A percentile compares a stretch with the other conserved stretches of the same genome.
These are phyloP conservation scores for Elaphomyces granulatus DNA, from an alignment of 495 filamentous ascomycete genomes.

Conservation along the genomic window DNA sequence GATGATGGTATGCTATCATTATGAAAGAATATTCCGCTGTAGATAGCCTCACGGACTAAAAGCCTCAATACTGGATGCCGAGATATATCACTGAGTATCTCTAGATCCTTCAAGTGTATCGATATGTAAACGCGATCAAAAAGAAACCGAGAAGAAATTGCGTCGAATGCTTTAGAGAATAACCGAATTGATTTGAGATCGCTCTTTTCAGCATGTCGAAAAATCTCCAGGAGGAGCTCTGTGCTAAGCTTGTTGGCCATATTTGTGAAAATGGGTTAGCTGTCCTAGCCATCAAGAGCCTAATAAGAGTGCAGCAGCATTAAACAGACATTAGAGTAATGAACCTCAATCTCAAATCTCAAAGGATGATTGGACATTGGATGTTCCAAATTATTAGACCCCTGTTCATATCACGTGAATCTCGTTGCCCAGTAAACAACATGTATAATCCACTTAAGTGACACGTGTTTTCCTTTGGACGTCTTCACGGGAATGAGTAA, in stretches of 20 bases:
- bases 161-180: background rate
- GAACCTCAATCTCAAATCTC: no score
- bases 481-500: no score
- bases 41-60: background rate
- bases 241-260: background rate
- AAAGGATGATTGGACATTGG: no score
- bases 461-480: no score
- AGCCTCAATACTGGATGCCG: background rate
- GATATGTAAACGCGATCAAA: background rate
- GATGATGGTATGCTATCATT: background rate
- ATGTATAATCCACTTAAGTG: no score
- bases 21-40: background rate
- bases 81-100: background rate
- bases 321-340: no score
- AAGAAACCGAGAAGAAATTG: background rate
- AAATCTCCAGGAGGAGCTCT: background rate
- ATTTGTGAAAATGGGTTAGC: background rate
- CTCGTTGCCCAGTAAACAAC: no score
- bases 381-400: no score
- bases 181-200: background rate
- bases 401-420: no score
- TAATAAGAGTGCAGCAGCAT: no score
- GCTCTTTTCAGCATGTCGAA: background rate
- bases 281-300: background rate
- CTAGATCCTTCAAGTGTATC: background rate